phyloP scores from a whole-genome alignment of 192 early-diverging fungal genomes.

The Umbelopsis ramanniana region DNA sequence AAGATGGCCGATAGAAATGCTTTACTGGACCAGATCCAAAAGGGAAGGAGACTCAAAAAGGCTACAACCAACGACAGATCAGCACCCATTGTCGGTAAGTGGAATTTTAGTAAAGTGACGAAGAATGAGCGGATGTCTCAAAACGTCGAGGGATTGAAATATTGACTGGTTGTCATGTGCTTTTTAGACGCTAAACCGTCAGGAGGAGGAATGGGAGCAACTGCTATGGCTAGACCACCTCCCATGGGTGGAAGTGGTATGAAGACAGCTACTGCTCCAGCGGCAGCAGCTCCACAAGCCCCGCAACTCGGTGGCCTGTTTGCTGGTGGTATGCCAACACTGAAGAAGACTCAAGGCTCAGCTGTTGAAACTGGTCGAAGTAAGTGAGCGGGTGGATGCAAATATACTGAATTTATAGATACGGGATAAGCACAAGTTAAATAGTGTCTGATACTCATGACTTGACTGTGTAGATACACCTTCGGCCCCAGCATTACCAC shows the following conservation, averaged over 20 bases:
- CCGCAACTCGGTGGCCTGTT: slow-evolving; percentile 41
- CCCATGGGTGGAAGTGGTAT: slow-evolving; percentile 21
- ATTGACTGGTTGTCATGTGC: neutral
- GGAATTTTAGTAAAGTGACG: neutral
- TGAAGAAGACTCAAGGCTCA: slow-evolving; percentile 38
- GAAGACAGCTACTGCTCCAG: slow-evolving; percentile 3
- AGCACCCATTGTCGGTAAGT: slow-evolving; percentile 52
- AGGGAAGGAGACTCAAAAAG: slow-evolving; percentile 70
- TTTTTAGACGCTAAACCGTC: slow-evolving; percentile 13
- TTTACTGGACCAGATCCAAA: slow-evolving; percentile 74
- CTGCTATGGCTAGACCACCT: slow-evolving; percentile 42
- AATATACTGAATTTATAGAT: neutral
- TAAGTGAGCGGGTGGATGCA: neutral
- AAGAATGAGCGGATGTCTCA: neutral
- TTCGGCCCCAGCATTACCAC: neutral
- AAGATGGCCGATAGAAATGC: slow-evolving; percentile 39
- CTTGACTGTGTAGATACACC: slow-evolving; percentile 11
- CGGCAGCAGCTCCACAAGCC: slow-evolving; percentile 1
- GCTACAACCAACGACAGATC: slow-evolving; percentile 76
- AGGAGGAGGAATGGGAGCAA: slow-evolving; percentile 10
- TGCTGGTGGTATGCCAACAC: slow-evolving; percentile 65
- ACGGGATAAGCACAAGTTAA: neutral
- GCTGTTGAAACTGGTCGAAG: slow-evolving; percentile 31
- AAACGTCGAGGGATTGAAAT: neutral
- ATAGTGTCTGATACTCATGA: neutral